phyloP scores from a whole-genome alignment of 75 land plant genomes.

The Cryptomeria japonica region DNA sequence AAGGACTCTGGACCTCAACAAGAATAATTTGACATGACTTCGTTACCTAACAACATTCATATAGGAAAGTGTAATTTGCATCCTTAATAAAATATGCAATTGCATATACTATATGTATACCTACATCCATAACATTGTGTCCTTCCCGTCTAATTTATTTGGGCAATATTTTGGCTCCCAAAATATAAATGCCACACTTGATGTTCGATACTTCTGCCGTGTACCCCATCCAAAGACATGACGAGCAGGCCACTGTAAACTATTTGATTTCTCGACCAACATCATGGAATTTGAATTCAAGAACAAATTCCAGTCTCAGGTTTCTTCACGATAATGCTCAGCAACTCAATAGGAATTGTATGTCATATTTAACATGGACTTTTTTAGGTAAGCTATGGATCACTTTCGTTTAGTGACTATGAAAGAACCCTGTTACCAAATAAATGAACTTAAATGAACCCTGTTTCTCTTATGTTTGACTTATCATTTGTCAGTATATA shows the following conservation, averaged over 20 bases:
- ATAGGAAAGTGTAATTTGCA: background rate
- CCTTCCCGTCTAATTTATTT: background rate
- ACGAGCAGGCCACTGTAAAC: background rate
- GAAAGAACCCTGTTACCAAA: background rate
- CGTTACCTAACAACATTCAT: background rate
- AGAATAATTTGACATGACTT: background rate
- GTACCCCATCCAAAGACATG: background rate
- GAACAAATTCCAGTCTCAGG: background rate
- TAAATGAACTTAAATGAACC: background rate
- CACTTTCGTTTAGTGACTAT: background rate
- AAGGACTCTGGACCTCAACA: too few species aligned
- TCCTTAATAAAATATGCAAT: background rate
- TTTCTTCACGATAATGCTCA: background rate
- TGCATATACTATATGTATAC: background rate
- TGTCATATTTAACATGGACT: background rate
- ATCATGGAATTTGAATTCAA: constrained; percentile 7
- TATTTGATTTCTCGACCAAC: constrained; percentile 1
- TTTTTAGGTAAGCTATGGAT: background rate
- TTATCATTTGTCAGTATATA: background rate
- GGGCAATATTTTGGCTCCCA: background rate
- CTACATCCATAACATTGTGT: background rate
- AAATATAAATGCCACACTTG: background rate
- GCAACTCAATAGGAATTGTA: background rate
- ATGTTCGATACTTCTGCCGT: background rate
- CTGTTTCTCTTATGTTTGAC: background rate